Evolutionary conservation across 176 grass and related monocot genomes (phyloP), one percentile per base, ranked within the genome.

Genomic region (Musa beccarii): DNA sequence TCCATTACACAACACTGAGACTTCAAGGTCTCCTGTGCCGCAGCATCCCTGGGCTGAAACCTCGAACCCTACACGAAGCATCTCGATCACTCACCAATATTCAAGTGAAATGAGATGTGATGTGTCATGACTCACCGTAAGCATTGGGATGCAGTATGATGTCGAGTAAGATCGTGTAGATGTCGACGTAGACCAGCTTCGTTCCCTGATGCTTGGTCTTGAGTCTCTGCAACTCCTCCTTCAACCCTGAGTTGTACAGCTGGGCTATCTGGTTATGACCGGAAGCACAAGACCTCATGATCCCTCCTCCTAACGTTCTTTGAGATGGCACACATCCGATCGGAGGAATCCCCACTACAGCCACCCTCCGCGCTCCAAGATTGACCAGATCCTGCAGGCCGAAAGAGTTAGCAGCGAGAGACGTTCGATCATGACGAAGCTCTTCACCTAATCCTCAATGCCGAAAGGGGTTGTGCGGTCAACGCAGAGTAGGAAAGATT

Each of bases 301-400:
- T 23, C 20, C 79, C 76, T 59, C 71, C 84, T 25, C 2, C 74
- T 1, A 79, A 20, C 43, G 85, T 83, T 81, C 78, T 87, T 54
- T 93, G 85, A 57, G 90, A 85, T 43, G 87, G 87, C 28, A 82
- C 75, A 51, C 90, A 93, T n/a, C 85, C 90, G 14, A 93, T 24
- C 76, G 91, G 85, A 61, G 91, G 85, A 34, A 90, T 51, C 2
- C 91, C 91, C 43, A 85, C 65, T 54, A 87, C 83, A 25, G 55
- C 87, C 23, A 93, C 87, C 16, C 11, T 81, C 73, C 77, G 78
- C 12, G 91, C 91, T 16, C 91, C 91, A 70, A 81, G 69, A 8
- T 73, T 53, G 54, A 79, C 70, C 56, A 93, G 24, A 81, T 73
- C 75, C 87, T 93, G 65, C 19, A 67, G 1, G 65, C n/a, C 62